Base-by-base conservation (phyloP, 495 filamentous ascomycete genomes). In the Jackrogersella multiformis region DNA sequence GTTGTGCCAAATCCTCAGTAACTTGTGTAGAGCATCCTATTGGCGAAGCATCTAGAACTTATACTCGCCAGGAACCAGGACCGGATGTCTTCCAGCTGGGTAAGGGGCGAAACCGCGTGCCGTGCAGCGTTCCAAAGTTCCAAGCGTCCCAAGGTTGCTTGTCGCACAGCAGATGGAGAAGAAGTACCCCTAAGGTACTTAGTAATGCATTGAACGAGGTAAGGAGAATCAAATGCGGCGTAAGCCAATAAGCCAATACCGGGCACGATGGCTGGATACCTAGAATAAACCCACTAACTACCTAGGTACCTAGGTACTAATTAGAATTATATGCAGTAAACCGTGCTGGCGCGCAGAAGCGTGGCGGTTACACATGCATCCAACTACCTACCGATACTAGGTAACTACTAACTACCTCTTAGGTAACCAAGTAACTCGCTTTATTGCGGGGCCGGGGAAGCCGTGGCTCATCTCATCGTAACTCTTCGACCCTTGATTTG, bases 401-500 rank as follows among this genome's bases (percentile, higher is more conserved):
- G n/a, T n/a, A 5, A 32, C 54, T 7, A 20, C 36, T 34, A 23
- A 44, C 55, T 39, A 42, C 21, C 39, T n/a, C n/a, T 30, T 21
- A 51, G 16, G 36, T 34, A 58, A n/a, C 24, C 44, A n/a, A n/a
- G n/a, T n/a, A n/a, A n/a, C n/a, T n/a, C n/a, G n/a, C n/a, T n/a
- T 52, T 15, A 16, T 53, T 68, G 64, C 64, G 64, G 58, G 57
- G 64, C 64, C 64, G 64, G 52, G 45, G 30, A 21, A 45, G 44
- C 64, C 64, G 64, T 68, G 35, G 35, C 45, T 57, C 44, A 56
- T 56, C 21, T 39, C 15, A 44, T 52, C 42, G 51, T 53, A n/a
- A 51, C 57, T 51, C 13, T 58, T 57, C 53, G 49, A 52, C 28
- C 44, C 57, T 54, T 62, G 64, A 68, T 68, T 68, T 68, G 64